Conservation (phyloP, 306 rosid genomes). For the Prunus padus region DNA sequence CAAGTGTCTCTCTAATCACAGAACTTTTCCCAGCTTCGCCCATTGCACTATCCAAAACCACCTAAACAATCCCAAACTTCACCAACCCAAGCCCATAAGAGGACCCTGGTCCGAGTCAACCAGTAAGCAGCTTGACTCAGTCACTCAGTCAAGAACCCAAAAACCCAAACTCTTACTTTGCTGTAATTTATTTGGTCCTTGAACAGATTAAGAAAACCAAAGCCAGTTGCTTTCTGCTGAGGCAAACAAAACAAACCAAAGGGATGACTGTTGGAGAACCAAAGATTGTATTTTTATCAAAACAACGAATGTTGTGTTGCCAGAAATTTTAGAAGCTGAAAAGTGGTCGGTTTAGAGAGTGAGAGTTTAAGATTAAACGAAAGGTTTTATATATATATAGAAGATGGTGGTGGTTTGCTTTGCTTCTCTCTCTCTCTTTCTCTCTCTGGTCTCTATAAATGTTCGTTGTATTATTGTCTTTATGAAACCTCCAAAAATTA, state of each 20-base stretch:
- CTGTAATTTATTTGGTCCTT: background rate
- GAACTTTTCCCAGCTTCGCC: constrained; percentile 37
- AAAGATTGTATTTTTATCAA: constrained; percentile 4
- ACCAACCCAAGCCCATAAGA: constrained; percentile 25
- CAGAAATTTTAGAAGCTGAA: constrained; percentile 15
- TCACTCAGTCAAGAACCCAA: background rate
- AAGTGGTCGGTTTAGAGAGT: constrained; percentile 33
- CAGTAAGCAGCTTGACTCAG: constrained; percentile 4
- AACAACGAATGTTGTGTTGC: background rate
- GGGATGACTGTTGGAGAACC: background rate
- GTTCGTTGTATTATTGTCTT: constrained; percentile 12
- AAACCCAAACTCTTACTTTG: constrained; percentile 15
- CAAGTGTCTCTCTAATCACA: constrained; percentile 46
- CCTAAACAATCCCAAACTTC: constrained; percentile 18
- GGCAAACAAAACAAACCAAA: constrained; percentile 6
- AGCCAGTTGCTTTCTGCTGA: background rate
- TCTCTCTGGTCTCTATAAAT: background rate
- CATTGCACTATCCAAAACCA: constrained; percentile 29
- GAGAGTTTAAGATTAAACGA: constrained; percentile 13
- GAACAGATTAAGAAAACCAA: background rate
- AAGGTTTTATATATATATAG: constrained; percentile 12
- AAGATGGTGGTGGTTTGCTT: background rate
- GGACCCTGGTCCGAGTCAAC: constrained; percentile 26
- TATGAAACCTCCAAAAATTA: background rate
- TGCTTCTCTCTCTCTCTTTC: background rate